Base-by-base conservation (phyloP, 129 eudicot species). In the Gnaphalium uliginosum region DNA sequence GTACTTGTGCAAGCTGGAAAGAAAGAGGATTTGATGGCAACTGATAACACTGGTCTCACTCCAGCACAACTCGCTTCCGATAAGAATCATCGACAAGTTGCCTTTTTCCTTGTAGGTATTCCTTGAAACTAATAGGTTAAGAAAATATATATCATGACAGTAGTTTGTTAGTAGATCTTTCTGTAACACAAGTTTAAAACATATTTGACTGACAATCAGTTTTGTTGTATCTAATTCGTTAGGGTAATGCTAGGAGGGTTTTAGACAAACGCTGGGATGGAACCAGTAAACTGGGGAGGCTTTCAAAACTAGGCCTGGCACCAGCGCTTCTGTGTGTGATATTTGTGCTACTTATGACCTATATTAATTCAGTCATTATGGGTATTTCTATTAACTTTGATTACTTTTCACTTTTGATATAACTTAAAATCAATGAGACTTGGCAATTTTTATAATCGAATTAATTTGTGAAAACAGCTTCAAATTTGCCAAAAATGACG, bases 51-150 rank as follows among this genome's bases (percentile, higher is more conserved):
- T 29, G 99, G 97, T 73, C 90, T 89, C 39, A 95, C 99, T 72
- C 95, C 97, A 48, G 97, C 99, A 32, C 99, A 95, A 41, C 97
- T 95, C 71, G 99, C 99, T 37, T 81, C 99, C 24, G 99, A 95
- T 83, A 95, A 95, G 68, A 95, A 86, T 87, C 97, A 91, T 72
- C 85, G 88, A 86, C 99, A 91, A 95, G 97, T 95, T 83, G 97
- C 99, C 56, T 91, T 95, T 95, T 95, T 89, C 87, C 99, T 95
- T 91, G 99, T 95, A 89, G 86, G 99, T 91, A 86, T 83, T 77
- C 83, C 62, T 82, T 84, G 48, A 65, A 22, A 26, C 74, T 35
- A 35, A 35, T 5, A 14, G 65, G 78, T 76, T 77, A 43, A 25
- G 51, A 23, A 10, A 63, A 24, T 37, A 70, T 57, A 8, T 46